Evolutionary conservation across 2,329 filamentous ascomycete genomes (phyloP), one percentile per base, ranked within the genome.

Genomic region (Ophiostoma novo-ulmi): DNA sequence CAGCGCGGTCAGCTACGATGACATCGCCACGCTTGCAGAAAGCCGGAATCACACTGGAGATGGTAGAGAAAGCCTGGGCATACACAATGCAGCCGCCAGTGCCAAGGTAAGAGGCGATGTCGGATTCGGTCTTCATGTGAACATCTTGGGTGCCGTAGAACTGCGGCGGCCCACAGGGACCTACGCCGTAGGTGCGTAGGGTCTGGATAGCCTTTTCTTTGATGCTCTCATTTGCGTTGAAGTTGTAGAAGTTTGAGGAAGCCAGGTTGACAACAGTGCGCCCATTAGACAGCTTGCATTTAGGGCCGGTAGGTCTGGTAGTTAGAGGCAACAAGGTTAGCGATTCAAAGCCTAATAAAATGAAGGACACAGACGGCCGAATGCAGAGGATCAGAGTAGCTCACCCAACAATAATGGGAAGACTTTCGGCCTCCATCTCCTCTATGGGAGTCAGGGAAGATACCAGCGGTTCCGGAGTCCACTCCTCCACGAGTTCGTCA

Each of bases 111-210:
- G 91, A 87, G 35, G 95, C 93, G 77, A 99, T 94, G 78, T 98
- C 94, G 71, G 92, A 88, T 81, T 99, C 95, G 20, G 93, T 93
- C 83, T 96, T 95, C 88, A 97, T 94, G 80, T 99, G 95, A 65
- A 98, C 94, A 80, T 99, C 95, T 79, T 98, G 94, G 41, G 93
- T 99, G 74, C 94, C 95, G 82, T 99, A 99, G 82, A 99, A 99
- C 74, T 97, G 94, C 6, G 95, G 95, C 22, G 95, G 95, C 26
- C 95, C 95, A 78, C 95, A 99, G 71, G 95, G 94, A 10, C 95
- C 96, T 58, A 99, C 96, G 71, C 95, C 95, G 76, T 99, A 99
- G 26, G 92, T 97, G 72, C 94, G 91, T 55, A 99, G 86, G 0
- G 94, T 96, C 79, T 94, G 90, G 73, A 99, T 93, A 1, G 94